Conservation (phyloP, 2,329 filamentous ascomycete genomes). For the Arthrocladium fulminans region DNA sequence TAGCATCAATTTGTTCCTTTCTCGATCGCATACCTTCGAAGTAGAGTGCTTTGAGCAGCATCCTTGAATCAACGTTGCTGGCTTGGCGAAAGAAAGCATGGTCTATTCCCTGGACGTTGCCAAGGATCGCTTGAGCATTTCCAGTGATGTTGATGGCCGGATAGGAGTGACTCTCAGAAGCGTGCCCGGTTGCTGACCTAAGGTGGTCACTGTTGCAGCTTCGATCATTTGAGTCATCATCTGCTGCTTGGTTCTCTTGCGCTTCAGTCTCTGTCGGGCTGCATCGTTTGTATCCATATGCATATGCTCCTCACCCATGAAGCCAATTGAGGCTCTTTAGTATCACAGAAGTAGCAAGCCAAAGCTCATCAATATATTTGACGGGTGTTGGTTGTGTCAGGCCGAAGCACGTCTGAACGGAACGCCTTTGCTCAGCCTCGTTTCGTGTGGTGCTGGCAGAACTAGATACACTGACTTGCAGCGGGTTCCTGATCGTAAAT, state of each 20-base stretch:
- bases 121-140: not conserved
- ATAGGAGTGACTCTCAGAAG: not conserved
- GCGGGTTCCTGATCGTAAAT: not conserved
- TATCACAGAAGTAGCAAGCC: not conserved
- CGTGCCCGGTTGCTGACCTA: not conserved
- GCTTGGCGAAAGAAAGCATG: not conserved
- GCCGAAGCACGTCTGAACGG: no score
- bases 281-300: no score
- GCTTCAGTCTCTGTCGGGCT: not conserved
- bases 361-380: no score
- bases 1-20: not conserved
- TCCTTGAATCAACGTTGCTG: not conserved
- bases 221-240: not conserved
- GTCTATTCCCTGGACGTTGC: not conserved
- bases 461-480: no score
- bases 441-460: no score
- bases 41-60: not conserved
- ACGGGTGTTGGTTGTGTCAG: no score
- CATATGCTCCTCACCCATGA: not conserved
- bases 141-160: not conserved
- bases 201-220: not conserved
- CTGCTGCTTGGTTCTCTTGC: not conserved
- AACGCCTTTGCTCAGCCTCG: not conserved
- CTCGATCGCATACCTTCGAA: slow-evolving; percentile 4
- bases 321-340: not conserved